Conservation (phyloP, 352 stramenopile species). For the Aphanomyces euteiches region DNA sequence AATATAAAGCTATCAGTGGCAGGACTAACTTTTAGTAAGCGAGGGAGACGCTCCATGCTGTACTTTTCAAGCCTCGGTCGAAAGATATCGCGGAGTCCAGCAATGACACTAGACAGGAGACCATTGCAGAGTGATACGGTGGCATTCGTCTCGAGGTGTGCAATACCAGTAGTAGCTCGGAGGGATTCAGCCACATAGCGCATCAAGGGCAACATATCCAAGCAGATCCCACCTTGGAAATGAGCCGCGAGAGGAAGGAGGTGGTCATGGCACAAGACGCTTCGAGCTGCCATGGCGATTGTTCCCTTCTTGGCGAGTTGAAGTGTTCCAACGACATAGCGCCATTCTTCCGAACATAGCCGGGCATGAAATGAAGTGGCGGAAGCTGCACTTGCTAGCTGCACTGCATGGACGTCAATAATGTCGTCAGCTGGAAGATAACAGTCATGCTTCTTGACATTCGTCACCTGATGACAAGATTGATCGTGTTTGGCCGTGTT, state of each 20-base stretch:
- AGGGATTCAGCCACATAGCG: neutral
- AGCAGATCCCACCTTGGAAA: neutral
- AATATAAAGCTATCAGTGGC: neutral
- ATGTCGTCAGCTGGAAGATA: too few relatives aligned
- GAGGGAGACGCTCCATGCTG: neutral
- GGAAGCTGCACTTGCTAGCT: too few relatives aligned
- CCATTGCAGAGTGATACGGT: neutral
- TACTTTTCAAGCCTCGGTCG: neutral
- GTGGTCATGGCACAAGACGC: neutral
- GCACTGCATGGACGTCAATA: too few relatives aligned
- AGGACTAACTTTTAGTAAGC: neutral
- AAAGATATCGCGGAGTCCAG: neutral
- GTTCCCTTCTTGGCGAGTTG: too few relatives aligned
- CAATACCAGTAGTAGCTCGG: neutral
- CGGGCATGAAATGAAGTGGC: too few relatives aligned
- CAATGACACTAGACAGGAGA: neutral
- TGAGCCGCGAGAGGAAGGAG: neutral
- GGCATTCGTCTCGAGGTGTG: neutral
- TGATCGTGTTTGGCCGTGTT: too few relatives aligned
- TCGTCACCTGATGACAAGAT: too few relatives aligned
- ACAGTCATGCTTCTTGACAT: too few relatives aligned
- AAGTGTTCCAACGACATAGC: too few relatives aligned
- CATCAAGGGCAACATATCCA: neutral
- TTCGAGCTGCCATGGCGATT: too few relatives aligned
- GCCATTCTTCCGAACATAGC: too few relatives aligned